Conservation (phyloP, 495 filamentous ascomycete genomes). For the Staphylotrichum longicolle region DNA sequence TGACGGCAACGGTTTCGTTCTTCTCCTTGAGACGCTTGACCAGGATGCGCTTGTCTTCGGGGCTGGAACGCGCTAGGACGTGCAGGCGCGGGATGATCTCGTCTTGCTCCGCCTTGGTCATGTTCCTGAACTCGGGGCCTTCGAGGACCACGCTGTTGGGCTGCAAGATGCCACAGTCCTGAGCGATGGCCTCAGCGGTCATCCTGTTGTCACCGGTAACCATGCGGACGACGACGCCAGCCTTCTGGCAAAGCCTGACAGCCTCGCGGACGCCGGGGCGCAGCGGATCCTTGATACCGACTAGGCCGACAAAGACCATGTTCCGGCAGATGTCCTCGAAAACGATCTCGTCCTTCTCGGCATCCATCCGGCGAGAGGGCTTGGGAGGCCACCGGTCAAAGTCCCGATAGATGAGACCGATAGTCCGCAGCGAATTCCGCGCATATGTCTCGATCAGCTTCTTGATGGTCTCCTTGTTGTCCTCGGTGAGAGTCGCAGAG, state of each 20-base stretch:
- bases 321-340: conserved; percentile 73
- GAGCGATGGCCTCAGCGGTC: conserved; percentile 79
- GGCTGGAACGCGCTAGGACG: conserved; percentile 81
- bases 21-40: conserved; percentile 70
- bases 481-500: conserved; percentile 53
- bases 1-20: conserved; percentile 81
- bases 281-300: conserved; percentile 87
- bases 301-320: conserved; percentile 74
- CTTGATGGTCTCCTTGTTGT: conserved; percentile 59
- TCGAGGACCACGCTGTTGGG: conserved; percentile 75
- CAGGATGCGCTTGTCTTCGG: conserved; percentile 82
- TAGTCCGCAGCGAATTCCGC: conserved; percentile 77
- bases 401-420: conserved; percentile 82
- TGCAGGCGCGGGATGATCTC: conserved; percentile 70
- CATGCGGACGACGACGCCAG: conserved; percentile 85
- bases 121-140: conserved; percentile 76
- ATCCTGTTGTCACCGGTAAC: conserved; percentile 84
- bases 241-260: conserved; percentile 68
- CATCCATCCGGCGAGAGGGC: conserved; percentile 61
- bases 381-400: conserved; percentile 86
- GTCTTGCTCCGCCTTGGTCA: conserved; percentile 69
- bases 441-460: conserved; percentile 74
- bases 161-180: conserved; percentile 79
- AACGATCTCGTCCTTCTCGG: conserved; percentile 64
- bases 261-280: conserved; percentile 76